Evolutionary conservation across 192 early-diverging fungal genomes (phyloP), one percentile per base, ranked within the genome.

Genomic region (Gamsiella multidivaricata): DNA sequence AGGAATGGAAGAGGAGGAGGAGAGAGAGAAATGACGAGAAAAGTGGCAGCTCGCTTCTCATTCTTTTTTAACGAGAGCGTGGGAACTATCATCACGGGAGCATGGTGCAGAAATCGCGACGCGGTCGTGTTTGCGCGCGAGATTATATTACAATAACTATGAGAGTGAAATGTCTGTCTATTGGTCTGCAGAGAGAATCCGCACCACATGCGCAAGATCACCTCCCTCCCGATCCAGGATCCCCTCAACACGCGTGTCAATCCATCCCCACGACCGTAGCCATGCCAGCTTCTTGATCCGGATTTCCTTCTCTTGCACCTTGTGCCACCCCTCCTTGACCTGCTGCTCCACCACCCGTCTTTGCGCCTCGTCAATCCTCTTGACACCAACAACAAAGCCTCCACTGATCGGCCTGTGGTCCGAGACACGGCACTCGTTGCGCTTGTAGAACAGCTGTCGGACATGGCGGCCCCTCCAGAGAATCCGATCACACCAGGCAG

Each of bases 401-500:
- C 91, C 88, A 3, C 88, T 82, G 52, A 97, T 92, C 4, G 96
- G 96, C 29, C 91, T 86, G 78, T 97, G 96, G 79, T 97, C 96
- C 29, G 91, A 93, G 18, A 91, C 87, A 5, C 79, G 76, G 54
- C 90, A 86, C 56, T 95, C 93, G 52, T 86, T 68, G 34, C 94
- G 86, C 56, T 65, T 82, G 84, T 95, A 96, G 39, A 82, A 68
- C 18, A 84, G 66, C 22, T 80, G 83, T 26, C 81, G 53, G 17
- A 84, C 70, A 54, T 74, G 52, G 0, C 66, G 55, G 14, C 86
- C 83, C 25, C 90, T 83, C 67, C 83, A 93, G 22, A 94, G 72
- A 31, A 99, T 87, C 53, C 98, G 90, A 85, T 99, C 98, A 76
- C 97, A 98, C 94, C 95, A 99, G 11, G 95, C 92, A 1, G 98